Evolutionary conservation across 2,329 filamentous ascomycete genomes (phyloP), one percentile per base, ranked within the genome.

Genomic region (Ophiostoma angusticollis): DNA sequence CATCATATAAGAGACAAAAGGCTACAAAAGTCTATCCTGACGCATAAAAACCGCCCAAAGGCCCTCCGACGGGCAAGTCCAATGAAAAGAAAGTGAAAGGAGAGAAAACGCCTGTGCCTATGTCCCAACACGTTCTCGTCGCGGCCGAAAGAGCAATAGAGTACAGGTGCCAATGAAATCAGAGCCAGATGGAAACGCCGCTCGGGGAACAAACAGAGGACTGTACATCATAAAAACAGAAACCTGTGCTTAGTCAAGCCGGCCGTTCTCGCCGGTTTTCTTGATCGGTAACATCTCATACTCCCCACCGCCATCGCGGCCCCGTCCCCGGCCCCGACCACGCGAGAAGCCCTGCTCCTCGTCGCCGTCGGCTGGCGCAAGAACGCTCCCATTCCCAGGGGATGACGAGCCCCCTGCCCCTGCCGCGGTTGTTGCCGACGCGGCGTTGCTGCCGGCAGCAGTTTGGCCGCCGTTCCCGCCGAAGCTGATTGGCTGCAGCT

Each of bases 401-500:
- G 17, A 1, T n/a, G 16, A 17, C 7, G 24, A 22, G 16, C 12
- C 22, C 6, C 14, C 54, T 8, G 44, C 49, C 2, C 40, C 51
- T 1, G 47, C 48, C 5, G 39, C 48, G 3, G 45, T 49, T 31
- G 30, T 38, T 22, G 45, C 45, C 19, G 24, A 12, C 9, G 21
- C 19, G 39, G 31, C 37, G 23, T 28, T 49, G n/a, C 54, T 54
- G 24, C 19, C n/a, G 36, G 38, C 29, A 5, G 33, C 8, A 2
- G 13, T 17, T 31, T 60, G 54, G 27, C 58, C 58, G 7, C 58
- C 55, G 8, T 58, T 65, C 3, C 80, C 80, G 16, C 85, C 85
- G 54, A 96, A 95, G 43, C 74, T 80, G 50, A 96, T 93, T 9
- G 91, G 89, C 52, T 77, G 72, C 40, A 98, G 63, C 60, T 98